Evolutionary conservation across 2,329 filamentous ascomycete species (phyloP).

Genomic region (Chalaropsis ovoidea): DNA sequence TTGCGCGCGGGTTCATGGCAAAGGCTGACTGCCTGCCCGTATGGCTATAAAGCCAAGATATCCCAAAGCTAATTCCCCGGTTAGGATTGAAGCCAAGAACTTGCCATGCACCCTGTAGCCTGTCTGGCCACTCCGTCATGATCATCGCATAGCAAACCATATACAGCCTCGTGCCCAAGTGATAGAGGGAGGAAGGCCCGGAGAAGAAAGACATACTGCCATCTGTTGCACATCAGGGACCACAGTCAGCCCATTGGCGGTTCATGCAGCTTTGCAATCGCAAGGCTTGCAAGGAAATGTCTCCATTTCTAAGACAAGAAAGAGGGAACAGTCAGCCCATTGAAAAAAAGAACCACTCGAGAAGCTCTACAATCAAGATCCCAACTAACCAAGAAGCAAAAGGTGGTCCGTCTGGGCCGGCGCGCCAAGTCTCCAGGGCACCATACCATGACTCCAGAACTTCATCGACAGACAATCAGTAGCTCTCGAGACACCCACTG

Average conservation of each 20-base stretch:
- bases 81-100: too few relatives aligned
- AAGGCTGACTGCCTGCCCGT: too few relatives aligned
- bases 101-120: too few relatives aligned
- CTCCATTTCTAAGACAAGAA: background rate
- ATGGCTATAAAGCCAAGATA: too few relatives aligned
- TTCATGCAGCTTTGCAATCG: background rate
- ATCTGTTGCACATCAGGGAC: background rate
- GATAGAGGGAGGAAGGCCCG: background rate
- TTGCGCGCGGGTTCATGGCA: too few relatives aligned
- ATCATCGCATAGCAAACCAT: background rate
- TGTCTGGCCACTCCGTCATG: background rate
- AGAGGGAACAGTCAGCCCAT: background rate
- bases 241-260: background rate
- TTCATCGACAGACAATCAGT: conserved; percentile 11
- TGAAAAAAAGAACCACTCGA: too few relatives aligned
- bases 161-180: too few relatives aligned
- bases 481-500: background rate
- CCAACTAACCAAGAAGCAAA: background rate
- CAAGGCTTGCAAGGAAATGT: background rate
- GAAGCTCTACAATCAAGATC: background rate
- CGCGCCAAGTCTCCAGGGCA: background rate
- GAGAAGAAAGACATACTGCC: background rate
- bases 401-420: too few relatives aligned
- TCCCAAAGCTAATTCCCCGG: too few relatives aligned
- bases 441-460: too few relatives aligned